Evolutionary conservation across 352 stramenopile species (phyloP), one percentile per base, ranked within the genome.

Genomic region (Phytophthora pinifolia): DNA sequence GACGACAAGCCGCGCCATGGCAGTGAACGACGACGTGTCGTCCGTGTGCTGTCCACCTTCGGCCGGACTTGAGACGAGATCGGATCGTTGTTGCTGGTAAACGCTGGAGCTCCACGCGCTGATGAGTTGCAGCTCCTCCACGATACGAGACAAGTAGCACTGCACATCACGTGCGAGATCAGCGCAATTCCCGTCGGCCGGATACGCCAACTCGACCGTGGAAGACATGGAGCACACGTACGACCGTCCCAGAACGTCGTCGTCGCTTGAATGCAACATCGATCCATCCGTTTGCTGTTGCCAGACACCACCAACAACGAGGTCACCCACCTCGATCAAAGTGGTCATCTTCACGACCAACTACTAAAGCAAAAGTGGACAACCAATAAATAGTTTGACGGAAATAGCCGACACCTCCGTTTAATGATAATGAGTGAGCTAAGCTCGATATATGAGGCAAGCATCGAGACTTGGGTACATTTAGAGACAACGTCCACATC

Each of bases 91-190:
- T 4, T 14, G 33, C n/a, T 62, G 63, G 30, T 44, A 50, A 10
- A 59, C 38, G 9, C 48, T 52, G 3, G 49, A 46, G 15, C 65
- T 68, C 73, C 73, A 86, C 18, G 47, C 56, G 31, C 73, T 76
- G 38, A 86, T 65, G 13, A 76, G 59, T 22, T 84, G 68, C 5
- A 83, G 63, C 31, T 86, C 76, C 34, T 83, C 65, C 13, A 76
- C 68, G n/a, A 86, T 84, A 15, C 69, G 53, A 56, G 54, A 67
- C 33, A 83, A 60, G 41, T 80, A 86, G 13, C 65, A 46, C 48
- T 79, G 73, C 1, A 78, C 65, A 27, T 60, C 79, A 1, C 59
- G 39, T 3, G 56, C 36, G 15, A 86, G 51, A n/a, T 74, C 62
- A 25, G 34, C 33, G 27, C 15, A 47, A 27, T 50, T 51, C 10